A percentile compares a stretch with the other conserved stretches of the same genome.
phyloP scores from a whole-genome alignment of 2,329 filamentous ascomycete genomes.

The Microdochium paspali region DNA sequence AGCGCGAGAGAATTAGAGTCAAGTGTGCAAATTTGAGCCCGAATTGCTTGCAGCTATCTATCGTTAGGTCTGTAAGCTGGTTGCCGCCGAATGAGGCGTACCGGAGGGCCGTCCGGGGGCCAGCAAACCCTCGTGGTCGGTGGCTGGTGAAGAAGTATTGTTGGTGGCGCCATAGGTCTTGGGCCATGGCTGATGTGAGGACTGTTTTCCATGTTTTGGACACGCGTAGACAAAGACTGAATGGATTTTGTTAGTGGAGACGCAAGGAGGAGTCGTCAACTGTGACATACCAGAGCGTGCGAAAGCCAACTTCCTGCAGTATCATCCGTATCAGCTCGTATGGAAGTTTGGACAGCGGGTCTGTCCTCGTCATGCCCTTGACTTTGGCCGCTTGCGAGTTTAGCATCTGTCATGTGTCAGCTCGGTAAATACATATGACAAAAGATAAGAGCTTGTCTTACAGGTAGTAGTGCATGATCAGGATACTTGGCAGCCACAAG shows the following conservation, averaged over 20 bases:
- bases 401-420: conserved; percentile 7
- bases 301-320: conserved; percentile 12
- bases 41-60: conserved; percentile 7
- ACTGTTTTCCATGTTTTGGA: conserved; percentile 14
- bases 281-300: conserved; percentile 10
- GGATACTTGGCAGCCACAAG: conserved; percentile 14
- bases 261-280: not conserved
- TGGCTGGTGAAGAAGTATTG: conserved; percentile 1
- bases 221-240: conserved; percentile 14
- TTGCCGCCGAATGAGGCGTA: conserved; percentile 5
- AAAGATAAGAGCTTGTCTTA: conserved; percentile 4
- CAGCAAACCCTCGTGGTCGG: conserved; percentile 4
- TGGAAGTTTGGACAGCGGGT: conserved; percentile 13
- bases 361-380: conserved; percentile 5
- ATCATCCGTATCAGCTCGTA: conserved; percentile 15
- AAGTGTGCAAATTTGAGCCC: conserved; percentile 4
- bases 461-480: conserved; percentile 10
- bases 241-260: not conserved
- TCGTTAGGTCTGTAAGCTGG: conserved; percentile 7
- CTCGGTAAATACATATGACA: not conserved
- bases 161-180: conserved; percentile 13
- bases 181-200: conserved; percentile 6
- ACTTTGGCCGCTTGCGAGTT: conserved; percentile 10
- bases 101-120: conserved; percentile 1
- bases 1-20: conserved; percentile 3